Evolutionary conservation across 2,329 filamentous ascomycete genomes (phyloP).

Genomic region (Nemania diffusa): DNA sequence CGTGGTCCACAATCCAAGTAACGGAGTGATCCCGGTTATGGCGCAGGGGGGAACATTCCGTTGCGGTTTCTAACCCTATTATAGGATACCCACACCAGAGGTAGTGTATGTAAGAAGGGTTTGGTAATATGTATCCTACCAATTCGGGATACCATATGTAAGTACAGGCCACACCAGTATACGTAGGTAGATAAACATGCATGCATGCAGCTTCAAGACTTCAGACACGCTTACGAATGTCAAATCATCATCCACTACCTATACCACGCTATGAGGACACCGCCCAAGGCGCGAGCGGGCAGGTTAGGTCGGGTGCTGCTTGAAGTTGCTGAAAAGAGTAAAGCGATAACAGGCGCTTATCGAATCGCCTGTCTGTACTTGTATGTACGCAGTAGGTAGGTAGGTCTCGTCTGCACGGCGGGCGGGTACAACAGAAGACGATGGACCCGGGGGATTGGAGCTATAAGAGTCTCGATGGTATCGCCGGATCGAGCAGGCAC

Average conservation of each 20-base stretch:
- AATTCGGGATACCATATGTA: background rate
- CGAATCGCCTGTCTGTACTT: conserved; percentile 13
- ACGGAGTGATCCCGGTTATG: conserved; percentile 39
- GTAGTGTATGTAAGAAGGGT: background rate
- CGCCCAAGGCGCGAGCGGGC: background rate
- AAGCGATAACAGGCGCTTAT: conserved; percentile 28
- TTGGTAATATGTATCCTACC: background rate
- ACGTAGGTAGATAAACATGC: background rate
- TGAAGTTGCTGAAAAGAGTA: conserved; percentile 6
- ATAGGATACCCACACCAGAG: conserved; percentile 17
- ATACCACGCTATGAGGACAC: conserved; percentile 4
- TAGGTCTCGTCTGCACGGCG: conserved; percentile 29
- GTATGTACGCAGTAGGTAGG: no score
- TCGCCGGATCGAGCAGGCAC: conserved; percentile 30
- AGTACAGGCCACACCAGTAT: background rate
- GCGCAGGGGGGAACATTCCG: conserved; percentile 41
- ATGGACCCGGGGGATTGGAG: conserved; percentile 35
- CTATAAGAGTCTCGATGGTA: conserved; percentile 29
- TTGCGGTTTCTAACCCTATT: conserved; percentile 30
- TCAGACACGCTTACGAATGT: background rate
- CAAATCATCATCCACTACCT: background rate
- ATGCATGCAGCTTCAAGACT: background rate
- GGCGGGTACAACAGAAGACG: conserved; percentile 27
- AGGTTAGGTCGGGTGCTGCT: conserved; percentile 6
- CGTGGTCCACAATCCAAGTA: conserved; percentile 37